Conservation (phyloP, 2,329 filamentous ascomycete genomes). For the Exutisphaerella laricina region DNA sequence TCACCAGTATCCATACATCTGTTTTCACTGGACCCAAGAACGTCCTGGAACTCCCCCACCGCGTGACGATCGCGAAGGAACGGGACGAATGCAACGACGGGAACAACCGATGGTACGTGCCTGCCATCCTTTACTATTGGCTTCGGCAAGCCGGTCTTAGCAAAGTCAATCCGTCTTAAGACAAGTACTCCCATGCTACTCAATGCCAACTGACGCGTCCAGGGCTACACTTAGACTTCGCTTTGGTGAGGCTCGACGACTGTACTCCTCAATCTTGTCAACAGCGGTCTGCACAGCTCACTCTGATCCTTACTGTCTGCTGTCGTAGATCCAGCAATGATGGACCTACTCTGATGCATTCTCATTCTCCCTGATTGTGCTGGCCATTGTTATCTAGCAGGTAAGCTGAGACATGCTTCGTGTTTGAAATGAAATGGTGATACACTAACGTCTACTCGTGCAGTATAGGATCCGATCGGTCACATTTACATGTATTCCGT, state of each 20-base stretch:
- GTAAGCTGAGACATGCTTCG: constrained; percentile 4
- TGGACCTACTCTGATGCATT: background rate
- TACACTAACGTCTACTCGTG: too few species aligned
- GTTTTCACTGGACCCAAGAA: too few species aligned
- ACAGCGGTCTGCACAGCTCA: constrained; percentile 17
- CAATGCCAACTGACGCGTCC: constrained; percentile 11
- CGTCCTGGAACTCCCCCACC: background rate
- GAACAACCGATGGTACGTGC: constrained; percentile 17
- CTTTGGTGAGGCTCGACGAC: constrained; percentile 1
- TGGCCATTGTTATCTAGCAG: constrained; percentile 7
- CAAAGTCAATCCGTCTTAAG: constrained; percentile 15
- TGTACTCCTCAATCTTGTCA: constrained; percentile 6
- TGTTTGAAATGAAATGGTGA: too few species aligned
- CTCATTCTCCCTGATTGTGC: too few species aligned
- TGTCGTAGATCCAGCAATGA: background rate
- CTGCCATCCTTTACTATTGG: constrained; percentile 8
- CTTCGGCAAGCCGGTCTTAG: constrained; percentile 10
- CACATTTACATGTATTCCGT: constrained; percentile 16
- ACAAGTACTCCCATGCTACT: constrained; percentile 9
- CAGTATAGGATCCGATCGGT: constrained; percentile 11
- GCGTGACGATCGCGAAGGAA: constrained; percentile 11
- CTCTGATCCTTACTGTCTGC: constrained; percentile 4
- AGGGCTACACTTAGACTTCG: constrained; percentile 4
- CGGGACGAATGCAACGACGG: constrained; percentile 3
- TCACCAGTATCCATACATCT: too few species aligned